Evolutionary conservation across 139 green algal genomes (phyloP), one percentile per base, ranked within the genome.

Genomic region (Bryopsis sp.): DNA sequence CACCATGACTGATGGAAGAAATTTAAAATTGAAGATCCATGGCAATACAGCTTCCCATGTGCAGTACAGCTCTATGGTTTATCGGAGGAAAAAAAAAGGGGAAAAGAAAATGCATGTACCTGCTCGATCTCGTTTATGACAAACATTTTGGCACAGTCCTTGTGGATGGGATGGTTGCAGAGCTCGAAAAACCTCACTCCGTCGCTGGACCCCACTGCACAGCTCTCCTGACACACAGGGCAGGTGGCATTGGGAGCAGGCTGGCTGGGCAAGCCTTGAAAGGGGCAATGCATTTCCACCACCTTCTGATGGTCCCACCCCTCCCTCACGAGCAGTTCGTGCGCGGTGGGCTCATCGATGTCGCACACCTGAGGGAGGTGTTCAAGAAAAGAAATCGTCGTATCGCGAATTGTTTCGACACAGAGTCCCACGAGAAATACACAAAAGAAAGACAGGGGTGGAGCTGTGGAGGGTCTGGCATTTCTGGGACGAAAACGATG

Each of bases 291-390:
- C 15, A 54, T 11, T 19, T 54, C 43, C 43, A 54, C 15, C 43
- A 54, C 43, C 43, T 54, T 54, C 43, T 54, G 43, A 19, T 54
- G 43, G 43, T 54, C 43, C 43, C 43, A 54, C 11, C 43, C 43
- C 43, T 54, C 15, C 43, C 43, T 11, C 15, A 54, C 43, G 19
- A 54, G 43, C 43, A 54, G 43, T 19, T 54, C 43, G 19, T 54
- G 43, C 15, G 43, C 43, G 15, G 43, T 54, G 43, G 11, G 15
- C 43, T 54, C 43, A 26, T 11, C 43, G 43, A 54, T 54, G 43
- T 54, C 43, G 43, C 43, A 54, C 11, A 54, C 43, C 43, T 54
- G 43, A 11, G 19, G 11, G n/a, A n/a, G n/a, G n/a, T n/a, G n/a
- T n/a, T n/a, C n/a, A n/a, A n/a, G n/a, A n/a, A n/a, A n/a, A n/a